Percentiles rank a stretch among this genome's conserved stretches.
phyloP scores from a whole-genome alignment of 495 filamentous ascomycete species.

The Penicillium cinerascens region DNA sequence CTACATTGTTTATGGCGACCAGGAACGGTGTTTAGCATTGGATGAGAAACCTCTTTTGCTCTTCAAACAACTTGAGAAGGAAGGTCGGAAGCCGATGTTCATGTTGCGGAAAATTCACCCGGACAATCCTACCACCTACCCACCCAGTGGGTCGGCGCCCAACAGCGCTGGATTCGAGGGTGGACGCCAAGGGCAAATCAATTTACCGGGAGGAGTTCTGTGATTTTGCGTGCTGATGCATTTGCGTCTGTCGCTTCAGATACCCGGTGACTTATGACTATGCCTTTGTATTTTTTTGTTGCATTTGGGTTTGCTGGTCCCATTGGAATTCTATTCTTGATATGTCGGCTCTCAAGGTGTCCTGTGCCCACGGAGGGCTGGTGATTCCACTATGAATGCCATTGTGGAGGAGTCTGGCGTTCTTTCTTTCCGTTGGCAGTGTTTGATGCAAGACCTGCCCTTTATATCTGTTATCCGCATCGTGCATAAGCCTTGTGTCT shows the following conservation, averaged over 20 bases:
- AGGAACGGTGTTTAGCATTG: constrained; percentile 87
- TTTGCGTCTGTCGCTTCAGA: constrained; percentile 28
- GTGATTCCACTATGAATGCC: not conserved
- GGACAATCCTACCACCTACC: constrained; percentile 13
- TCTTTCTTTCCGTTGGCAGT: constrained; percentile 2
- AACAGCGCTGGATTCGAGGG: constrained; percentile 43
- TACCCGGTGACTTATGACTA: constrained; percentile 22
- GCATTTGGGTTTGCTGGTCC: constrained; percentile 12
- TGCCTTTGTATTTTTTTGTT: constrained; percentile 21
- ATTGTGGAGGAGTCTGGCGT: constrained; percentile 9
- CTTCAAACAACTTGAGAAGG: constrained; percentile 94
- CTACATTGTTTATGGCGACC: constrained; percentile 96
- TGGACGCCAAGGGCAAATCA: constrained; percentile 37
- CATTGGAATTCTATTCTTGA: not conserved
- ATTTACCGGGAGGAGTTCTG: constrained; percentile 44
- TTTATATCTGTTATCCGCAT: constrained; percentile 11
- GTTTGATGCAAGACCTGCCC: not conserved
- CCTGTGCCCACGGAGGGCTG: not conserved
- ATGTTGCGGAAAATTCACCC: constrained; percentile 72
- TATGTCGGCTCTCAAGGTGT: constrained; percentile 3
- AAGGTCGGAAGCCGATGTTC: constrained; percentile 98
- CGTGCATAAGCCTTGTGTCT: constrained; percentile 20
- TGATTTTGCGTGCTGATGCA: constrained; percentile 21
- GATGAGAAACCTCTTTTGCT: constrained; percentile 91
- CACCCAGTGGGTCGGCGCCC: constrained; percentile 30